Evolutionary conservation across 2,329 filamentous ascomycete genomes (phyloP).

Genomic region (Hymenotorrendiella dingleyae): DNA sequence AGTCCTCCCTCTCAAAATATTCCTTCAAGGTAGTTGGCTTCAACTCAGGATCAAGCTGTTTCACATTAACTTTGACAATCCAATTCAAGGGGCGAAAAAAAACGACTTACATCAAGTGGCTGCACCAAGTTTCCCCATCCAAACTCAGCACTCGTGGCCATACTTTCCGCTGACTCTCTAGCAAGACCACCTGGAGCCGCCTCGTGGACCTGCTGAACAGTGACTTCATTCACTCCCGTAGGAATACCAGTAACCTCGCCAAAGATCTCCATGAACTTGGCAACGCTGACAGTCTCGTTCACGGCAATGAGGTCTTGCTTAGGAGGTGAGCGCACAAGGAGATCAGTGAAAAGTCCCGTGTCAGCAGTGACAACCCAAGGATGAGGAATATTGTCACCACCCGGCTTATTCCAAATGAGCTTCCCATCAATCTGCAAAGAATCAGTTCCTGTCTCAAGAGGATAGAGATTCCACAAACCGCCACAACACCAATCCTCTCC

Average conservation of each 20-base stretch:
- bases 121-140: conserved; percentile 29
- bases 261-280: conserved; percentile 18
- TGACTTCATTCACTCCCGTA: conserved; percentile 9
- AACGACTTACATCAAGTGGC: conserved; percentile 16
- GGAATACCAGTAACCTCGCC: conserved; percentile 14
- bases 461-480: conserved; percentile 1
- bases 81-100: too few species aligned
- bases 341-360: conserved; percentile 29
- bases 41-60: conserved; percentile 16
- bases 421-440: too few species aligned
- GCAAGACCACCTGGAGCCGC: conserved; percentile 28
- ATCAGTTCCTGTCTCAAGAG: too few species aligned
- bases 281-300: conserved; percentile 13
- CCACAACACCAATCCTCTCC: conserved; percentile 4
- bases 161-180: conserved; percentile 31
- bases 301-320: conserved; percentile 20
- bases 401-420: conserved; percentile 10
- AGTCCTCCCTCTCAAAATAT: conserved; percentile 19
- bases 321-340: conserved; percentile 15
- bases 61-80: too few species aligned
- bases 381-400: conserved; percentile 10
- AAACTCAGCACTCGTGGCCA: conserved; percentile 31
- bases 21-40: conserved; percentile 15
- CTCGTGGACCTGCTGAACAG: conserved; percentile 23
- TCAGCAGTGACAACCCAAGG: conserved; percentile 28